Base-by-base conservation (phyloP, 2,329 filamentous ascomycete genomes). In the Pseudonectria foliicola region DNA sequence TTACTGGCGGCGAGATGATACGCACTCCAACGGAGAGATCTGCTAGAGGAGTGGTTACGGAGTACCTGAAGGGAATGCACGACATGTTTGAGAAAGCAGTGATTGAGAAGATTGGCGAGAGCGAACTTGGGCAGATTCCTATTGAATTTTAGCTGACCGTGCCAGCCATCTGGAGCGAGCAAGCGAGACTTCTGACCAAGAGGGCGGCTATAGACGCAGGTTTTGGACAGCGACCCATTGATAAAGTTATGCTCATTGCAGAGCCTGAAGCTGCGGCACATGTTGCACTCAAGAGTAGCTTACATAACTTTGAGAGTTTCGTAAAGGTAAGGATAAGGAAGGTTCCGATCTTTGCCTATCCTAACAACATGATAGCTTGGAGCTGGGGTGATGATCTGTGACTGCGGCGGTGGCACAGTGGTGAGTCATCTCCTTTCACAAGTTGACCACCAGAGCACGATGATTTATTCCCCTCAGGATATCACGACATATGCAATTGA, bases 271-370 rank as follows among this genome's bases (percentile, higher is more conserved):
- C 43, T 4, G 40, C 43, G 5, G 35, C 43, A 4, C 37, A 39
- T 25, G 23, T 39, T 12, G 33, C 37, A 2, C 24, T 39, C 2
- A 39, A 33, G 14, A 42, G 35, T 0, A 39, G 34, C 25, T 6
- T 42, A 4, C 15, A 39, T 10, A 23, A 16, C 12, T 3, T 42
- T 1, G 31, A 39, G 12, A 13, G 24, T 13, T 85, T 83, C 41
- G 77, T 84, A 3, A 66, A 80, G 47, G 40, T 40, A 23, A 25
- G 33, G 21, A 73, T 71, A 12, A 10, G 13, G 13, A 6, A 23
- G 3, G 10, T 3, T 10, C 27, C 8, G 18, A 21, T 21, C 8
- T 8, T 8, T 5, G 18, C 18, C 18, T 21, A 16, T 3, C 6
- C 34, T 28, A 5, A 35, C 5, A 18, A n/a, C 11, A 10, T 13